Base-by-base conservation (phyloP, 1,139 yeast genomes). In the Yamadazyma siamensis region DNA sequence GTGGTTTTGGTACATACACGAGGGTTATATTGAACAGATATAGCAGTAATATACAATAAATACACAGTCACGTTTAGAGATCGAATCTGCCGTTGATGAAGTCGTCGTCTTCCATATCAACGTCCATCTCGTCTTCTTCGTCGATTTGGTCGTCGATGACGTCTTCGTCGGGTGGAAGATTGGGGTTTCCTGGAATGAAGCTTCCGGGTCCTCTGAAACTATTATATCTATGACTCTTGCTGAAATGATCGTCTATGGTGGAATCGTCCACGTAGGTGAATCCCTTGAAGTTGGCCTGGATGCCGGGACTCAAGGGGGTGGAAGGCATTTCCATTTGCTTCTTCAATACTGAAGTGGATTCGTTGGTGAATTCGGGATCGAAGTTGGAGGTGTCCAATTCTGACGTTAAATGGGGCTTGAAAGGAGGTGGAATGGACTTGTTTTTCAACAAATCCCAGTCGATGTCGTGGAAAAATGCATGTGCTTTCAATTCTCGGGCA, bases 351-450 rank as follows among this genome's bases (percentile, higher is more conserved):
- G 94, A 81, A 1, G 95, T 87, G 21, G 94, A 83, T 28, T 94
- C 89, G 46, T 81, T 83, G 11, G 98, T 91, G 58, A 91, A 91
- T 58, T 89, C 97, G 6, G 97, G 96, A 54, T 91, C 98, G 59
- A 91, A 91, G 59, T 91, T 91, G 10, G 95, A 84, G 6, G 96
- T 89, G 56, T 91, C 98, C 3, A 94, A 78, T 52, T 91, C 98
- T 22, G 88, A 81, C 6, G 84, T 65, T 43, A 91, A 75, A 54
- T 87, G 95, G 3, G 98, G 98, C 56, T 88, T 87, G 65, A 88
- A 89, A 3, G 98, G 98, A 20, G 98, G 98, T 27, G 96, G 94
- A n/a, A 91, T 76, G 51, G 83, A 83, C 65, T 87, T 89, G 41
- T 77, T 71, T 42, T 71, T 71, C 40, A 91, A 66, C 34, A 83